A percentile compares a stretch with the other conserved stretches of the same genome.
Conservation (phyloP, 768 basidiomycete genomes). For the Russula foetens region DNA sequence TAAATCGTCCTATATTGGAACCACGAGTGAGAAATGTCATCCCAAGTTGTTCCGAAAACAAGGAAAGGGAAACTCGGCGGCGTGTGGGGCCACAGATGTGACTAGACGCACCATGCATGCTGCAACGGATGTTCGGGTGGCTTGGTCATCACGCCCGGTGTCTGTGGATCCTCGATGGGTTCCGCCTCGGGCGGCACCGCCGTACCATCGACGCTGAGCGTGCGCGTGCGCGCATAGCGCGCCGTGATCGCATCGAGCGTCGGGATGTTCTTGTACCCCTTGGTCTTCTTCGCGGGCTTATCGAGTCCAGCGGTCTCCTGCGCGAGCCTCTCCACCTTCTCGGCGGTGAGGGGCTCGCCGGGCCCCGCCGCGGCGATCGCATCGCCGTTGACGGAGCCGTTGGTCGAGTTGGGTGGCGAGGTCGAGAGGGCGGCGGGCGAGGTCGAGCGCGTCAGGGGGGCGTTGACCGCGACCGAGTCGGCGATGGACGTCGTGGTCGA, state of each 20-base stretch:
- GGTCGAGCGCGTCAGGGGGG: slow-evolving; percentile 55
- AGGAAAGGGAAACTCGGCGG: background rate
- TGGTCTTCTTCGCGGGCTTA: slow-evolving; percentile 22
- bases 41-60: background rate
- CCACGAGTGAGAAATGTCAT: background rate
- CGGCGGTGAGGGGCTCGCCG: slow-evolving; percentile 54
- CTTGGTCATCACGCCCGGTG: slow-evolving; percentile 61
- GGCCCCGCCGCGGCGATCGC: slow-evolving; percentile 22
- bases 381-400: slow-evolving; percentile 31
- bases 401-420: slow-evolving; percentile 39
- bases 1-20: slow-evolving; percentile 80
- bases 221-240: slow-evolving; percentile 60
- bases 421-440: slow-evolving; percentile 50
- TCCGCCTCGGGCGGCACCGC: slow-evolving; percentile 68
- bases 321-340: slow-evolving; percentile 57
- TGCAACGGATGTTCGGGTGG: slow-evolving; percentile 78
- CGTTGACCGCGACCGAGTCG: slow-evolving; percentile 63
- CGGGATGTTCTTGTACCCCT: slow-evolving; percentile 87
- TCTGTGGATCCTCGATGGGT: slow-evolving; percentile 77
- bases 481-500: slow-evolving; percentile 28
- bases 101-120: slow-evolving; percentile 65
- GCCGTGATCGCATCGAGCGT: slow-evolving; percentile 80
- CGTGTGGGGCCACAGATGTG: too few species aligned
- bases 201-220: slow-evolving; percentile 50
- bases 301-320: slow-evolving; percentile 37